These are phyloP conservation scores for Eucalyptus sp. DNA, from an alignment of 345 rosid species.

Conservation along the genomic window DNA sequence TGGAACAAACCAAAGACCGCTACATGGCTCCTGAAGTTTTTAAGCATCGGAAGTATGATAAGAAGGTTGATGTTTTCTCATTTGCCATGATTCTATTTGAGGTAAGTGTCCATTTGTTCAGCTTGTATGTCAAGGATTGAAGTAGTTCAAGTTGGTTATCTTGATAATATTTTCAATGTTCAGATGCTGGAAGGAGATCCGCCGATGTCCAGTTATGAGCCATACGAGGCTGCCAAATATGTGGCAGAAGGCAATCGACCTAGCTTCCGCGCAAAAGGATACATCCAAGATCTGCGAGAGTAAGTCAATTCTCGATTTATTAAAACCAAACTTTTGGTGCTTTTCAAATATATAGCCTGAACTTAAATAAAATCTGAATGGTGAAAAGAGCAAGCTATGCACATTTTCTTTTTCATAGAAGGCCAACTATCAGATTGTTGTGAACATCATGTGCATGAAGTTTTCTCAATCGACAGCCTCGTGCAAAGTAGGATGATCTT, in stretches of 20 bases:
- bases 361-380: not conserved
- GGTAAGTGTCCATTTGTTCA: slow-evolving; percentile 26
- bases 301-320: slow-evolving; percentile 20
- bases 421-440: not conserved
- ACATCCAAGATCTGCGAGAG: slow-evolving; percentile 68
- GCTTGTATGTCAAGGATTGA: not conserved
- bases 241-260: slow-evolving; percentile 95
- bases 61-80: slow-evolving; percentile 98
- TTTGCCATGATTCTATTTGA: slow-evolving; percentile 95
- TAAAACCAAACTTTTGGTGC: not conserved
- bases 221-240: slow-evolving; percentile 92
- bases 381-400: not conserved
- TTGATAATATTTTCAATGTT: not conserved
- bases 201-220: slow-evolving; percentile 69
- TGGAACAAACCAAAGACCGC: slow-evolving; percentile 47
- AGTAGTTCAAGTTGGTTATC: slow-evolving; percentile 1
- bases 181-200: slow-evolving; percentile 99
- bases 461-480: not conserved
- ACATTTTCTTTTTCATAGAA: not conserved
- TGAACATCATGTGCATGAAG: not conserved
- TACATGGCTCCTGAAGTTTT: slow-evolving; percentile 99
- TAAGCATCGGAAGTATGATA: slow-evolving; percentile 92
- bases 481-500: not conserved
- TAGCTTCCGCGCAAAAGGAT: slow-evolving; percentile 65
- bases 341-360: not conserved